Conservation (phyloP, 768 basidiomycete genomes). For the Chalciporus piperatus region DNA sequence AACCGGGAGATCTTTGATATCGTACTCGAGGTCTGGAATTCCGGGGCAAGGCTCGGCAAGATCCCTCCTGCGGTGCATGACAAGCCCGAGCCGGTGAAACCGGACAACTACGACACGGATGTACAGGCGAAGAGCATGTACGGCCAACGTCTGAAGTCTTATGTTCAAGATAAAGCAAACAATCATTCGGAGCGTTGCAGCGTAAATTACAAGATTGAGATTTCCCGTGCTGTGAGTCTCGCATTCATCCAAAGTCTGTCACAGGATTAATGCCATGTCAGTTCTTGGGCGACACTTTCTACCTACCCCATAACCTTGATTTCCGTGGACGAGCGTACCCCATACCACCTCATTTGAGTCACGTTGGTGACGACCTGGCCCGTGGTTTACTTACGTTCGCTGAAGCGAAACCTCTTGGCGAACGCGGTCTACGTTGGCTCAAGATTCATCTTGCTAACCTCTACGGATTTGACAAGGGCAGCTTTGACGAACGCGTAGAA, state of each 20-base stretch:
- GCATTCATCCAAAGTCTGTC: neutral
- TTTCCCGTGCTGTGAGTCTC: constrained; percentile 76
- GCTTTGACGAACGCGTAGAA: constrained; percentile 85
- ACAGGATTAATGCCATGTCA: constrained; percentile 25
- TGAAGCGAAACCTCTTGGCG: constrained; percentile 75
- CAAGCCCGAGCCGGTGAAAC: constrained; percentile 56
- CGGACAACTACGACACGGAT: constrained; percentile 44
- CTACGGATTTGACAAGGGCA: constrained; percentile 92
- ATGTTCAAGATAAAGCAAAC: constrained; percentile 60
- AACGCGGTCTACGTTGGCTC: constrained; percentile 86
- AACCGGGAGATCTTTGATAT: constrained; percentile 76
- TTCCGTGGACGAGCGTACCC: constrained; percentile 98
- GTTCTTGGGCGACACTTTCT: constrained; percentile 88
- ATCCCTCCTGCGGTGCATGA: constrained; percentile 75
- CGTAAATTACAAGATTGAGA: constrained; percentile 96
- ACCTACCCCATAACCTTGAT: constrained; percentile 94
- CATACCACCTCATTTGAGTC: constrained; percentile 91
- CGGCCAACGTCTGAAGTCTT: constrained; percentile 51
- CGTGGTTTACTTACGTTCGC: constrained; percentile 86
- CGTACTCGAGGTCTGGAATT: constrained; percentile 83
- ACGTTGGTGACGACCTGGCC: constrained; percentile 92
- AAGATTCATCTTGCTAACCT: constrained; percentile 94
- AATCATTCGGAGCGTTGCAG: constrained; percentile 91
- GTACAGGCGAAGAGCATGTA: constrained; percentile 54
- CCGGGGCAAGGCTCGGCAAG: constrained; percentile 76